A percentile compares a stretch with the other conserved stretches of the same genome.
phyloP scores from a whole-genome alignment of 2,329 filamentous ascomycete genomes.

The Mollisiaceae sp. region DNA sequence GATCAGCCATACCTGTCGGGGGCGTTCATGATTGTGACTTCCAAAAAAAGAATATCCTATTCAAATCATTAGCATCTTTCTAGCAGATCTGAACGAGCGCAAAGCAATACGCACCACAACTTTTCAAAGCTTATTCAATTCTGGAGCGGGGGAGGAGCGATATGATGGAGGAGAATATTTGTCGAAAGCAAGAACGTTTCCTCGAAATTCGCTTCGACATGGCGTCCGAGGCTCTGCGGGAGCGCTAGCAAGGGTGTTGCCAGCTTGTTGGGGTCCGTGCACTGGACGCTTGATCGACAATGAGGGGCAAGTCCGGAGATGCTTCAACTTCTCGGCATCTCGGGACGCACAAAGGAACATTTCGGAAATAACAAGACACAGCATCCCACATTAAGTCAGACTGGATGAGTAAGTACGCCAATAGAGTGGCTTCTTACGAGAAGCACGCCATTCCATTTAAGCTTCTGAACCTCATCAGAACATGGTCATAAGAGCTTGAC shows the following conservation, averaged over 20 bases:
- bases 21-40: constrained; percentile 53
- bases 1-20: constrained; percentile 53
- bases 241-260: constrained; percentile 17
- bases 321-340: background rate
- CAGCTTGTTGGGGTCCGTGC: background rate
- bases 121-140: background rate
- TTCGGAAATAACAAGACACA: background rate
- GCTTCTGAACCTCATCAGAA: background rate
- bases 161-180: background rate
- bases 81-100: background rate
- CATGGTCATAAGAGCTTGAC: background rate
- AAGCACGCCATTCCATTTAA: background rate
- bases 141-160: background rate
- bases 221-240: constrained; percentile 33
- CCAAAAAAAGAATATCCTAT: constrained; percentile 4
- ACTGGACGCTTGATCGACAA: background rate
- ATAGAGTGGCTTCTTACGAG: background rate
- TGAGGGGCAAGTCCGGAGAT: background rate
- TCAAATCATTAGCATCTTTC: background rate
- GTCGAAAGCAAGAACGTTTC: background rate
- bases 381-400: background rate
- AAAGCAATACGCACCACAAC: background rate
- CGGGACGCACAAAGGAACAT: background rate
- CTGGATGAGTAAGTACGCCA: background rate
- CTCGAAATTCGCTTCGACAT: background rate